Conservation (phyloP, 352 stramenopile genomes). For the Salisapilia sapeloensis region DNA sequence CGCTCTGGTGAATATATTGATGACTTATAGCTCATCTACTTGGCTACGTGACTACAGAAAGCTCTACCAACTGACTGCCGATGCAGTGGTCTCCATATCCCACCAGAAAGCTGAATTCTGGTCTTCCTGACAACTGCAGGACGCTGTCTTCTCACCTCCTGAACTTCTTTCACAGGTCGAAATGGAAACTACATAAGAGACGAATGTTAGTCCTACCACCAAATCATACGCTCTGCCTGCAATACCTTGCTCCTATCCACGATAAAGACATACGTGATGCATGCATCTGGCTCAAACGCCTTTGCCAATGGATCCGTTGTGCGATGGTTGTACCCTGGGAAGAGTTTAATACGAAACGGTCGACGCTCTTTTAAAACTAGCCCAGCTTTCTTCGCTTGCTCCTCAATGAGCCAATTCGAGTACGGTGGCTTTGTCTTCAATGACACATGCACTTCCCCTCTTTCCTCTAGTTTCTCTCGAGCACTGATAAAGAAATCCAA, state of each 20-base stretch:
- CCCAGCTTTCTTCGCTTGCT: slow-evolving; percentile 45
- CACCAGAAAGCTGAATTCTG: no score
- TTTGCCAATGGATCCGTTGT: slow-evolving; percentile 78
- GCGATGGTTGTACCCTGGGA: slow-evolving; percentile 74
- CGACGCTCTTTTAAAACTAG: slow-evolving; percentile 67
- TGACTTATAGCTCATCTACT: no score
- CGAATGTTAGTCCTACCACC: no score
- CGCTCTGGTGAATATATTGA: no score
- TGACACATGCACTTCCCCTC: slow-evolving; percentile 67
- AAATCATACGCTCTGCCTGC: no score
- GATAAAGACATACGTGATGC: slow-evolving; percentile 76
- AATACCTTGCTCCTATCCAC: slow-evolving; percentile 64
- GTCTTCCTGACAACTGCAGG: no score
- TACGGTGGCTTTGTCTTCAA: slow-evolving; percentile 78
- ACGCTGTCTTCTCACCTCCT: no score
- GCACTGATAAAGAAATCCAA: slow-evolving; percentile 77
- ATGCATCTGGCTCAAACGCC: slow-evolving; percentile 66
- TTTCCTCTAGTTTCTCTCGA: slow-evolving; percentile 22
- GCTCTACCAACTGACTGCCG: no score
- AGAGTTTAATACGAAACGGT: slow-evolving; percentile 51
- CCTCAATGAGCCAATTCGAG: slow-evolving; percentile 77
- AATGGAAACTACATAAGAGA: no score
- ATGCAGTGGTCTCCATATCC: no score
- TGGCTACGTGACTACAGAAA: no score
- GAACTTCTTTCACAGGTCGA: no score